Percentiles rank a stretch among this genome's conserved stretches.
Evolutionary conservation across 139 green algal genomes (phyloP).

Genomic region (Chloropicon primus): DNA sequence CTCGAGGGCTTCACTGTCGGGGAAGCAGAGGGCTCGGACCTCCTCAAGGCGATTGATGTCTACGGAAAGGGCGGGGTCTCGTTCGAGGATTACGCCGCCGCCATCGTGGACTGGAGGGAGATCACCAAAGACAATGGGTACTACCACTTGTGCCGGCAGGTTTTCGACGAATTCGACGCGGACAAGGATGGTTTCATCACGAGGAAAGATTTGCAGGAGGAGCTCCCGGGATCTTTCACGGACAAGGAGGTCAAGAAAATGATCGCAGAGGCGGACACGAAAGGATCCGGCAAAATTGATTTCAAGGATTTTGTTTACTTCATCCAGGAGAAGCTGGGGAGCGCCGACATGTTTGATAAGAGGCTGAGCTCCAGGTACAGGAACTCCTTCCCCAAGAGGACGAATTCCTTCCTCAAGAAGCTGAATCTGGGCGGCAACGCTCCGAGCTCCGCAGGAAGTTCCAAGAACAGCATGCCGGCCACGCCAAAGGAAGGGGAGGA

Average conservation of each 20-base stretch:
- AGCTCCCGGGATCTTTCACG: not conserved
- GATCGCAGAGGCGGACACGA: not conserved
- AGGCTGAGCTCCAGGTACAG: not conserved
- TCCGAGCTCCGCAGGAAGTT: not conserved
- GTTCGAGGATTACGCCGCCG: not conserved
- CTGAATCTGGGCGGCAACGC: not conserved
- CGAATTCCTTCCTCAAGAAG: not conserved
- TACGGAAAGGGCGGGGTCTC: not conserved
- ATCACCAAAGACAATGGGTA: not conserved
- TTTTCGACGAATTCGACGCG: not conserved
- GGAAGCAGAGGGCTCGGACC: not conserved
- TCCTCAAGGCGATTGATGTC: not conserved
- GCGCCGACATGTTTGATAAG: not conserved
- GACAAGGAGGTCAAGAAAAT: not conserved
- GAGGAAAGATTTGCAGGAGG: not conserved
- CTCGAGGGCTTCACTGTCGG: not conserved
- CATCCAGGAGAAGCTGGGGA: not conserved
- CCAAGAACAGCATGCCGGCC: not conserved
- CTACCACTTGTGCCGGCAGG: not conserved
- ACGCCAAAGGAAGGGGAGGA: not conserved
- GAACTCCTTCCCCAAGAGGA: not conserved
- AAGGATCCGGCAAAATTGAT: not conserved
- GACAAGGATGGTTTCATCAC: not conserved
- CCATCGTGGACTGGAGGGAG: not conserved
- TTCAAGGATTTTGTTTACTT: not conserved